Conservation (phyloP, 148 eudicot genomes). For the Silene latifolia region DNA sequence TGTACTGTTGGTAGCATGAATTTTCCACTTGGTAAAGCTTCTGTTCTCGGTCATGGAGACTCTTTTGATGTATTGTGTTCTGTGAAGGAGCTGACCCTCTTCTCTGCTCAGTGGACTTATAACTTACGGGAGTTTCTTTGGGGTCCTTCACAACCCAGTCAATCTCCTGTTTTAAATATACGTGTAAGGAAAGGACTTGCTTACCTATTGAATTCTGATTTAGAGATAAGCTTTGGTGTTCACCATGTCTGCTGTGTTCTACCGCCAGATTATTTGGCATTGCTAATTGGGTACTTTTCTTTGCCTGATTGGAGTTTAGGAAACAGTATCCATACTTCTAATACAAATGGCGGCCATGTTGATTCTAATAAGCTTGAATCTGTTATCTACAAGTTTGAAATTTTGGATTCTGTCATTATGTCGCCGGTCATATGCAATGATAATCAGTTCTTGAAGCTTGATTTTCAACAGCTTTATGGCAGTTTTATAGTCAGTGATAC, state of each 20-base stretch:
- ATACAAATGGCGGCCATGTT: conserved; percentile 15
- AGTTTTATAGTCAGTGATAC: conserved; percentile 45
- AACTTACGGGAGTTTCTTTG: conserved; percentile 53
- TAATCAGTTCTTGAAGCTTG: conserved; percentile 55
- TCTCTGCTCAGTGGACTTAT: conserved; percentile 56
- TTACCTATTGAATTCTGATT: conserved; percentile 30
- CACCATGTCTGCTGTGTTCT: conserved; percentile 80
- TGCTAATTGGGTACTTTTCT: conserved; percentile 78
- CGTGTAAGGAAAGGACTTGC: conserved; percentile 42
- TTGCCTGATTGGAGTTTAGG: conserved; percentile 61
- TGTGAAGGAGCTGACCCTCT: conserved; percentile 53
- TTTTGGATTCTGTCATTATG: conserved; percentile 55
- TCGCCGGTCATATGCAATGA: conserved; percentile 51
- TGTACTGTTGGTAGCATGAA: conserved; percentile 52
- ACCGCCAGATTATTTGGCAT: conserved; percentile 69
- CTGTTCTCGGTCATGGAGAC: conserved; percentile 35
- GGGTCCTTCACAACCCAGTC: conserved; percentile 57
- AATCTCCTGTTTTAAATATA: conserved; percentile 59
- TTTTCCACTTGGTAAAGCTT: conserved; percentile 53
- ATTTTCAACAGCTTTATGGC: conserved; percentile 49
- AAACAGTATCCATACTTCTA: conserved; percentile 20
- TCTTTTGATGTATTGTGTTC: conserved; percentile 63
- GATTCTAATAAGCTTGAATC: conserved; percentile 21
- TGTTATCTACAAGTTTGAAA: conserved; percentile 54
- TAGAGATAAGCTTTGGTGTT: conserved; percentile 60